Evolutionary conservation across 495 filamentous ascomycete genomes (phyloP).

Genomic region (Xylaria venustula): DNA sequence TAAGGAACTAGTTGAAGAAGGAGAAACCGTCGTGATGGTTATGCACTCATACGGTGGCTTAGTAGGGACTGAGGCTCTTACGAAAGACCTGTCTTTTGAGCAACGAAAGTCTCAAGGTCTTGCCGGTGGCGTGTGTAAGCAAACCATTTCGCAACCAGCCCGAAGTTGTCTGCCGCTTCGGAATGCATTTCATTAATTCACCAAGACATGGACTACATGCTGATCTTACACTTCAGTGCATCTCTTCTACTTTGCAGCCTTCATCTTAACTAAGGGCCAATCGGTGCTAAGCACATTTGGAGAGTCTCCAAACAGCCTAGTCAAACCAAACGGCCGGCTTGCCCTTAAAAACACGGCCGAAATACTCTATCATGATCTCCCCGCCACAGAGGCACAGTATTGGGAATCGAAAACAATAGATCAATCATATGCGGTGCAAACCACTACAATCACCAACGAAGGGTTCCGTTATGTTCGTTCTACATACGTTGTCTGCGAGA

Average conservation of each 20-base stretch:
- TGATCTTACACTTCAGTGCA: slow-evolving; percentile 23
- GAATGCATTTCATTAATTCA: not conserved
- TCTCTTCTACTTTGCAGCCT: slow-evolving; percentile 37
- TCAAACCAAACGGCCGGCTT: slow-evolving; percentile 20
- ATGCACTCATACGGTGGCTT: slow-evolving; percentile 49
- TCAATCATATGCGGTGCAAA: slow-evolving; percentile 27
- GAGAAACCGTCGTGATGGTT: slow-evolving; percentile 40
- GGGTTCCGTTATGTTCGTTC: slow-evolving; percentile 28
- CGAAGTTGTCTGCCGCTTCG: slow-evolving; percentile 1
- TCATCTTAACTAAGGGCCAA: slow-evolving; percentile 28
- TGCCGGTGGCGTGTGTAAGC: slow-evolving; percentile 37
- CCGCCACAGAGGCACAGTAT: slow-evolving; percentile 22
- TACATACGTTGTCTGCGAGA: slow-evolving; percentile 30
- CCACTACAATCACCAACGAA: slow-evolving; percentile 27
- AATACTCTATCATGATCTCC: slow-evolving; percentile 30
- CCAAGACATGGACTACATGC: slow-evolving; percentile 16
- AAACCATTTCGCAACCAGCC: not conserved
- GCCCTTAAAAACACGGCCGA: slow-evolving; percentile 10
- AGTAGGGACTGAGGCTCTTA: slow-evolving; percentile 41
- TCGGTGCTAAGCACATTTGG: slow-evolving; percentile 11
- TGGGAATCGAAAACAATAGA: slow-evolving; percentile 31
- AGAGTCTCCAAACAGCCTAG: slow-evolving; percentile 17
- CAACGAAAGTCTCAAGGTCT: slow-evolving; percentile 29
- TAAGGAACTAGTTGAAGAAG: slow-evolving; percentile 24
- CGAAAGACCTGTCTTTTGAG: slow-evolving; percentile 35